Evolutionary conservation across 345 rosid species (phyloP).

Genomic region (Punica granatum): DNA sequence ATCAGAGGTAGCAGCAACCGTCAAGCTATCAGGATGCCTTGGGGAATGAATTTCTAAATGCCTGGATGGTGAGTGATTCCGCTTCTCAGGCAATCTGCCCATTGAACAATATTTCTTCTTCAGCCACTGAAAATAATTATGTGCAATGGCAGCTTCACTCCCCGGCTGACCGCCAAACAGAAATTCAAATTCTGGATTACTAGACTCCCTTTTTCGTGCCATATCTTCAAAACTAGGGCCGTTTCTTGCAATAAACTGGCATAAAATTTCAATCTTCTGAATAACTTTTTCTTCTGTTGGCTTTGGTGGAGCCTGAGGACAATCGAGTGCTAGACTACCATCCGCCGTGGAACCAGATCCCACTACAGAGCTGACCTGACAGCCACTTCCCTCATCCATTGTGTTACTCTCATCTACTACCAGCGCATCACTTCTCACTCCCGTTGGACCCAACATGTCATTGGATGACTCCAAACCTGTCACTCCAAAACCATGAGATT

Average conservation of each 20-base stretch:
- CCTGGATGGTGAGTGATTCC: conserved; percentile 6
- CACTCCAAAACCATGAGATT: not conserved
- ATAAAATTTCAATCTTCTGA: conserved; percentile 29
- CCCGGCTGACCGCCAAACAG: conserved; percentile 35
- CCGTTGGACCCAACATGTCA: not conserved
- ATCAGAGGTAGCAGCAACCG: conserved; percentile 15
- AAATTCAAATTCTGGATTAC: conserved; percentile 31
- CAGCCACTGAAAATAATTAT: conserved; percentile 32
- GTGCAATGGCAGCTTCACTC: conserved; percentile 31
- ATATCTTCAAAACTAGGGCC: conserved; percentile 33
- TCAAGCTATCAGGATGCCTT: conserved; percentile 8
- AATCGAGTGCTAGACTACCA: conserved; percentile 10
- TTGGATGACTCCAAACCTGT: not conserved
- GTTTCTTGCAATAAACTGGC: conserved; percentile 30
- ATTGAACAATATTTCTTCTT: conserved; percentile 21
- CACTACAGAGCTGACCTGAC: conserved; percentile 8
- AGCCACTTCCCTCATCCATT: conserved; percentile 10
- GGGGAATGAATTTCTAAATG: conserved; percentile 16
- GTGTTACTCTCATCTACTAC: conserved; percentile 4
- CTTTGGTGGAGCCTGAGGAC: conserved; percentile 30
- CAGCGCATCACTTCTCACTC: conserved; percentile 4
- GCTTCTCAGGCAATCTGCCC: conserved; percentile 13
- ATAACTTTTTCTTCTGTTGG: conserved; percentile 24
- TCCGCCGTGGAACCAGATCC: conserved; percentile 16
- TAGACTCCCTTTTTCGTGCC: conserved; percentile 18